Base-by-base conservation (phyloP, 257 asterid species). In the Echites panduratus region DNA sequence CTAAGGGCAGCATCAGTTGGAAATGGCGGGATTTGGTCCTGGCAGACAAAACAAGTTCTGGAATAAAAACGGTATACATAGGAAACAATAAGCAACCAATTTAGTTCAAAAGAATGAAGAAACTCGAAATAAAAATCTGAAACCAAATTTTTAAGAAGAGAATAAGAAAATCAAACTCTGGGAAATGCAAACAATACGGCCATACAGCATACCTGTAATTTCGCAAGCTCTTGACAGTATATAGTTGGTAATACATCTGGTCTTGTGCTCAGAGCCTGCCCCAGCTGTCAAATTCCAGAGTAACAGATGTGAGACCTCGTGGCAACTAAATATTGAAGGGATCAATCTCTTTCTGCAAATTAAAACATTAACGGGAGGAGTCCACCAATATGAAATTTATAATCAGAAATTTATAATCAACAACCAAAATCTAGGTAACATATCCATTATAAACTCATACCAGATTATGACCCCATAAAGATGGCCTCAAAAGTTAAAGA, bases 21-120 rank as follows among this genome's bases (percentile, higher is more conserved):
- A 81, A 90, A 95, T 40, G 98, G 98, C 77, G 99, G 99, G 76
- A 95, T 95, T 87, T 89, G 97, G 74, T 95, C 99, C 99, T 95
- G 90, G 66, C 79, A 84, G 53, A 73, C 65, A 24, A 61, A 70
- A 70, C 77, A 81, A 73, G 78, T 68, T 45, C 70, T 38, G 53
- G 43, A 82, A 47, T 57, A 74, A 72, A 77, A 64, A 70, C 11
- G 57, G 59, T 50, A 43, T 9, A 13, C 9, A 71, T 62, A n/a
- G 43, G 54, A 53, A 27, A 44, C 9, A 27, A 24, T 32, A 9
- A 10, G 43, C 7, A 24, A 19, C 54, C 29, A 40, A 13, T 26
- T 40, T 12, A 9, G 14, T 5, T 0, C 19, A 52, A 17, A 41
- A 69, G 26, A 24, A 38, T 40, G 12, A 27, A 26, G 43, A 10